A percentile compares a stretch with the other conserved stretches of the same genome.
Evolutionary conservation across 768 basidiomycete species (phyloP).

Genomic region (Boletus subcaerulescens): DNA sequence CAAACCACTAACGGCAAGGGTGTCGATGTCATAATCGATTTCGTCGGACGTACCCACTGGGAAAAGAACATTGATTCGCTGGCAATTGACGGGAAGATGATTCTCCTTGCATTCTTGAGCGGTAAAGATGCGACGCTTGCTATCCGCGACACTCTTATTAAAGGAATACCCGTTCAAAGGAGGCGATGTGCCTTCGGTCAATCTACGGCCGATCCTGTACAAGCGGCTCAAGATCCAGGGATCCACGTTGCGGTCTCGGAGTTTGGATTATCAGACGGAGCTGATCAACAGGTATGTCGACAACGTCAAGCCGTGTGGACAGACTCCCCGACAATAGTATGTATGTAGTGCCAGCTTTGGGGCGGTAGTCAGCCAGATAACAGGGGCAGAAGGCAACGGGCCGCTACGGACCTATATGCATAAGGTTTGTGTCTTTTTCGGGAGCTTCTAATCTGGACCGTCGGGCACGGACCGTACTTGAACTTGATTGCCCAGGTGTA

Average conservation of each 20-base stretch:
- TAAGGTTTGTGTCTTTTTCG: conserved; percentile 45
- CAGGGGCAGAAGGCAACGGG: conserved; percentile 53
- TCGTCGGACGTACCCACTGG: conserved; percentile 76
- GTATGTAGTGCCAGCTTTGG: conserved; percentile 43
- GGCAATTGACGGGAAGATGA: conserved; percentile 74
- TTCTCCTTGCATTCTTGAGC: conserved; percentile 59
- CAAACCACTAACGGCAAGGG: conserved; percentile 65
- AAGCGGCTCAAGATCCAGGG: conserved; percentile 89
- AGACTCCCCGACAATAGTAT: background rate
- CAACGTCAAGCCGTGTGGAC: background rate
- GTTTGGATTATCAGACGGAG: conserved; percentile 71
- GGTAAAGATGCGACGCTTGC: conserved; percentile 41
- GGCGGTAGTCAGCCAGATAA: conserved; percentile 57
- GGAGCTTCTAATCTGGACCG: conserved; percentile 2
- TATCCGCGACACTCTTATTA: conserved; percentile 19
- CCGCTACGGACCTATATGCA: conserved; percentile 74
- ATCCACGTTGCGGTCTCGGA: conserved; percentile 77
- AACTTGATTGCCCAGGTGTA: conserved; percentile 52
- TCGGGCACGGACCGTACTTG: conserved; percentile 6
- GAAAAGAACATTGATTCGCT: conserved; percentile 67
- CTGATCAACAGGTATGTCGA: conserved; percentile 54
- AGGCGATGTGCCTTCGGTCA: conserved; percentile 44
- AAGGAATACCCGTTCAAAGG: conserved; percentile 39
- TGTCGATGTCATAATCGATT: conserved; percentile 82
- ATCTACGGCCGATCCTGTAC: conserved; percentile 66